A percentile compares a stretch with the other conserved stretches of the same genome.
These are phyloP conservation scores for Tetrahymena borealis DNA, from an alignment of 73 alveolate species.

Conservation along the genomic window DNA sequence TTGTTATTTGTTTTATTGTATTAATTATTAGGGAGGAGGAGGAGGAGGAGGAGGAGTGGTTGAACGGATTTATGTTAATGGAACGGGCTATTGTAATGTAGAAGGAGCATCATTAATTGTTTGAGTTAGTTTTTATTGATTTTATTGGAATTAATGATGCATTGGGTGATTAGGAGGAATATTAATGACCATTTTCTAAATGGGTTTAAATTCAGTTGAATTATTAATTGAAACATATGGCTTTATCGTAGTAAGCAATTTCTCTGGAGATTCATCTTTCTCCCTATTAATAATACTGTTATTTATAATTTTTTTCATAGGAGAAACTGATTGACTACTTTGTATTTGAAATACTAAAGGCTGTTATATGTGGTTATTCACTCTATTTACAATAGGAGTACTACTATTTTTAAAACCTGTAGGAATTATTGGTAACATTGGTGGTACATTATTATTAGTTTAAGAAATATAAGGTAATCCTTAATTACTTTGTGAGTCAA, in stretches of 20 bases:
- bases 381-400: background rate
- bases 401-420: background rate
- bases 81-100: too few relatives aligned
- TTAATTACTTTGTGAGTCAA: background rate
- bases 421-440: background rate
- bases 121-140: background rate
- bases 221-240: background rate
- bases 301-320: background rate
- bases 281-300: background rate
- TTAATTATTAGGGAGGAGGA: too few relatives aligned
- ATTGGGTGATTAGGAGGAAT: background rate
- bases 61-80: too few relatives aligned
- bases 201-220: background rate
- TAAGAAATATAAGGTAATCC: background rate
- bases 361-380: background rate
- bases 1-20: too few relatives aligned
- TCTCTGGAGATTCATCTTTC: background rate
- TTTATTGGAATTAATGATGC: background rate
- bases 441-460: background rate
- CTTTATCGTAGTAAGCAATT: background rate
- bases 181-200: background rate
- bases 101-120: background rate
- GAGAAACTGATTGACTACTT: background rate
- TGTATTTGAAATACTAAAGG: background rate
- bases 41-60: too few relatives aligned